These are phyloP conservation scores for Protea cynaroides DNA, from an alignment of 164 flowering plant genomes.

Conservation along the genomic window DNA sequence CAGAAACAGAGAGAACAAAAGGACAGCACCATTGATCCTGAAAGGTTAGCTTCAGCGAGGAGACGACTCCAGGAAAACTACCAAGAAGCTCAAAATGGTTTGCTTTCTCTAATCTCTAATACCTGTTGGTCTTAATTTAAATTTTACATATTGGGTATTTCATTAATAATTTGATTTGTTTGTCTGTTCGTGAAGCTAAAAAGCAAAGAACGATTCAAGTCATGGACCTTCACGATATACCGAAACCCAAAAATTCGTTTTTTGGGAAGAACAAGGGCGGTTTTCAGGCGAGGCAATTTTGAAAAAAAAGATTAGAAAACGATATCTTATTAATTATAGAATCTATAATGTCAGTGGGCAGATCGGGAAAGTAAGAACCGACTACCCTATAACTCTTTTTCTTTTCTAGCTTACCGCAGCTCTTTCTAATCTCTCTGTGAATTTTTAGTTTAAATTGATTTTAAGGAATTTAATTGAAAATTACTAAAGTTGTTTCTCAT, in stretches of 20 bases:
- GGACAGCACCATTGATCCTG: conserved; percentile 45
- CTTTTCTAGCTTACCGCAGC: not conserved
- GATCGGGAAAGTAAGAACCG: not conserved
- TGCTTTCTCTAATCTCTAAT: conserved; percentile 2
- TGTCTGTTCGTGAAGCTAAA: conserved; percentile 59
- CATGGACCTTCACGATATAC: conserved; percentile 90
- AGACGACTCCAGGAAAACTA: conserved; percentile 84
- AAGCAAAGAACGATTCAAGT: conserved; percentile 92
- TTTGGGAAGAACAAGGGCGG: conserved; percentile 71
- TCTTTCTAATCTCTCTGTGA: not conserved
- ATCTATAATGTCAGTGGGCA: not conserved
- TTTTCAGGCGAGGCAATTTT: conserved; percentile 74
- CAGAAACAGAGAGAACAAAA: conserved; percentile 52
- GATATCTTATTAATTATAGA: not conserved
- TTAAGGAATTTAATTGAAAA: not conserved
- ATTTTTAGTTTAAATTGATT: not conserved
- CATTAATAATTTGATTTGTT: conserved; percentile 6
- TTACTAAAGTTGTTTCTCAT: not conserved
- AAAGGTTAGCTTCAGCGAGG: conserved; percentile 79
- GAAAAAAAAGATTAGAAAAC: conserved; percentile 6
- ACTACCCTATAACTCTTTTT: not conserved
- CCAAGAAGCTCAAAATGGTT: conserved; percentile 93
- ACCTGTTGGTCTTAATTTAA: not conserved
- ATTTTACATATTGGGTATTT: not conserved
- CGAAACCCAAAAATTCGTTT: conserved; percentile 80